Evolutionary conservation across 257 asterid genomes (phyloP).

Genomic region (Nicotiana tomentosiformis): DNA sequence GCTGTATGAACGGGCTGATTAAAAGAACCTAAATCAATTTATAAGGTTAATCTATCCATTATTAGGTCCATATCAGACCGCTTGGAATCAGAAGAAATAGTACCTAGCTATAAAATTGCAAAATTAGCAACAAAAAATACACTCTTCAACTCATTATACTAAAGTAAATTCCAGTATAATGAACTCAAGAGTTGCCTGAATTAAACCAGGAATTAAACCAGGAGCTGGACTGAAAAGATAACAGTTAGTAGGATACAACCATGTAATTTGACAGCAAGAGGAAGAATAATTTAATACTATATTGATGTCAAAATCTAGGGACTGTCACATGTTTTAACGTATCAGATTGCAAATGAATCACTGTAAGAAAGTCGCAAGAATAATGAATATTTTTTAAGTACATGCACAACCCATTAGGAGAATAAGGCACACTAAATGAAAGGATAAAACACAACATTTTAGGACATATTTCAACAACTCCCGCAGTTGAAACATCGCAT

Average conservation of each 20-base stretch:
- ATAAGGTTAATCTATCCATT: not conserved
- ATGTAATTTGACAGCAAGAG: not conserved
- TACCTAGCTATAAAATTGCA: not conserved
- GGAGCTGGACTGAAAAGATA: not conserved
- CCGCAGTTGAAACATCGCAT: not conserved
- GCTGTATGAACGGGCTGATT: not conserved
- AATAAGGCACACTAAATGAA: too few relatives aligned
- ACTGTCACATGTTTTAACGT: not conserved
- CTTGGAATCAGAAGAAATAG: not conserved
- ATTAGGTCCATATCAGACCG: not conserved
- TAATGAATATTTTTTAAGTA: not conserved
- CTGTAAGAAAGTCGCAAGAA: not conserved
- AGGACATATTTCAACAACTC: not conserved
- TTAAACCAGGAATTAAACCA: not conserved
- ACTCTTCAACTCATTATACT: not conserved
- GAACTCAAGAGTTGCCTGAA: not conserved
- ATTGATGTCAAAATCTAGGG: not conserved
- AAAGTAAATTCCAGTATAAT: not conserved
- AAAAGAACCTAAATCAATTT: not conserved
- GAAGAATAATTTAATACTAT: not conserved
- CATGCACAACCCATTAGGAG: not conserved
- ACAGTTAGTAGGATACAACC: not conserved
- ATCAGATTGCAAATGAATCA: not conserved
- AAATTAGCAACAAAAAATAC: not conserved
- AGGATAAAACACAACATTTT: too few relatives aligned